Evolutionary conservation across 306 rosid genomes (phyloP).

Genomic region (Acacia acuminata): DNA sequence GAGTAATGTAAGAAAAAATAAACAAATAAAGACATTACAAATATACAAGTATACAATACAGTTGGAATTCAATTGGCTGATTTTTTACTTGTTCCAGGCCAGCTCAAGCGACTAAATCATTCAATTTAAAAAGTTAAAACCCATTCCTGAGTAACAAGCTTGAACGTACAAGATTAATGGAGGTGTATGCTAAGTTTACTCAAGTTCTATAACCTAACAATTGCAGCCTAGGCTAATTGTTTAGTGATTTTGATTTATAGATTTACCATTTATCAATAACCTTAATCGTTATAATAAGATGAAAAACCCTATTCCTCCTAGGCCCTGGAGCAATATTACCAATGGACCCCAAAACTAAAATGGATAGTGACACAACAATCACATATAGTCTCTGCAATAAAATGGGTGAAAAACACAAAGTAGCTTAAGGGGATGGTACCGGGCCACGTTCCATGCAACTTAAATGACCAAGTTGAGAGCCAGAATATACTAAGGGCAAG

Average conservation of each 20-base stretch:
- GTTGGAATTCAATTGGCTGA: background rate
- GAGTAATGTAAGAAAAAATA: background rate
- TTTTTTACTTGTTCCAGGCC: background rate
- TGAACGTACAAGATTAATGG: background rate
- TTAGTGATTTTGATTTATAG: conserved; percentile 6
- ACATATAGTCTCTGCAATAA: conserved; percentile 18
- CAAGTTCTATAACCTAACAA: background rate
- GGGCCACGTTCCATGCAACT: conserved; percentile 44
- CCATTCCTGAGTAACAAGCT: background rate
- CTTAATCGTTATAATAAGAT: conserved; percentile 17
- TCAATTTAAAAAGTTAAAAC: background rate
- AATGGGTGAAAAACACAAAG: conserved; percentile 11
- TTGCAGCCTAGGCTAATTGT: conserved; percentile 5
- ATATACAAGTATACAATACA: background rate
- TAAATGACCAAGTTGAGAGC: conserved; percentile 30
- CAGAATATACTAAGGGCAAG: conserved; percentile 21
- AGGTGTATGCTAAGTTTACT: conserved; percentile 11
- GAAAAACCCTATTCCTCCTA: conserved; percentile 23
- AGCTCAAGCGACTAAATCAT: background rate
- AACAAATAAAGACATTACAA: background rate
- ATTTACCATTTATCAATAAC: conserved; percentile 4
- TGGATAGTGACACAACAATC: conserved; percentile 37
- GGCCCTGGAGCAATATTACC: conserved; percentile 11
- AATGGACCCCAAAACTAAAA: conserved; percentile 39
- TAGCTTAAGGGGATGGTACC: conserved; percentile 25